Conservation (phyloP, 306 rosid genomes). For the Gynostemma pentaphyllum region DNA sequence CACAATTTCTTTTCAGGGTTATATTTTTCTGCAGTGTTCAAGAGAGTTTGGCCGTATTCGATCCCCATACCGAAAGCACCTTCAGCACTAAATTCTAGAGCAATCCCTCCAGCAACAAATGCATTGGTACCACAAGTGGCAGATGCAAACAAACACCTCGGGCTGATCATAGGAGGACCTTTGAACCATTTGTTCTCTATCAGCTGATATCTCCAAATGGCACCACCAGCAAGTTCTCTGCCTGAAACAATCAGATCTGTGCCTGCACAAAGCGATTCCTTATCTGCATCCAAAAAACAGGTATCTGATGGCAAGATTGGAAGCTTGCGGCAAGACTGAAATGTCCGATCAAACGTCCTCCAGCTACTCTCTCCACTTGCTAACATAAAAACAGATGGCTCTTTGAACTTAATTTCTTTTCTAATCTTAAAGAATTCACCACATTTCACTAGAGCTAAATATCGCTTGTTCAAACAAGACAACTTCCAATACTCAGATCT, state of each 20-base stretch:
- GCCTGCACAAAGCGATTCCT: conserved; percentile 71
- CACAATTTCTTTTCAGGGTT: conserved; percentile 32
- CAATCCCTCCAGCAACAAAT: conserved; percentile 64
- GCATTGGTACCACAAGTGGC: conserved; percentile 53
- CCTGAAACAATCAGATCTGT: conserved; percentile 69
- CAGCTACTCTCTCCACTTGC: conserved; percentile 54
- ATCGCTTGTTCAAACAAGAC: conserved; percentile 41
- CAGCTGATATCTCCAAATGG: conserved; percentile 49
- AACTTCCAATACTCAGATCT: conserved; percentile 57
- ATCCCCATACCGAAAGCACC: conserved; percentile 16
- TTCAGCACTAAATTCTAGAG: conserved; percentile 4
- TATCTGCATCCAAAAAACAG: conserved; percentile 37
- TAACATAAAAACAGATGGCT: conserved; percentile 62
- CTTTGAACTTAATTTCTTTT: conserved; percentile 37
- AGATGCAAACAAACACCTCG: conserved; percentile 70
- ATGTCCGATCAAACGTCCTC: conserved; percentile 58
- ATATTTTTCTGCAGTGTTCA: conserved; percentile 60
- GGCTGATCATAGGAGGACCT: conserved; percentile 60
- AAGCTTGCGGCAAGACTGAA: conserved; percentile 36
- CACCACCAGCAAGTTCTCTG: conserved; percentile 40
- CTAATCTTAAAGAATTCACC: conserved; percentile 62
- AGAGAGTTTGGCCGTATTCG: conserved; percentile 15
- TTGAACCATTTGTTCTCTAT: conserved; percentile 41
- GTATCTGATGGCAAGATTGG: conserved; percentile 49
- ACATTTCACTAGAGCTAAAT: conserved; percentile 28